A percentile compares a stretch with the other conserved stretches of the same genome.
These are phyloP conservation scores for Claviceps citrina DNA, from an alignment of 2,329 filamentous ascomycete species.

Conservation along the genomic window DNA sequence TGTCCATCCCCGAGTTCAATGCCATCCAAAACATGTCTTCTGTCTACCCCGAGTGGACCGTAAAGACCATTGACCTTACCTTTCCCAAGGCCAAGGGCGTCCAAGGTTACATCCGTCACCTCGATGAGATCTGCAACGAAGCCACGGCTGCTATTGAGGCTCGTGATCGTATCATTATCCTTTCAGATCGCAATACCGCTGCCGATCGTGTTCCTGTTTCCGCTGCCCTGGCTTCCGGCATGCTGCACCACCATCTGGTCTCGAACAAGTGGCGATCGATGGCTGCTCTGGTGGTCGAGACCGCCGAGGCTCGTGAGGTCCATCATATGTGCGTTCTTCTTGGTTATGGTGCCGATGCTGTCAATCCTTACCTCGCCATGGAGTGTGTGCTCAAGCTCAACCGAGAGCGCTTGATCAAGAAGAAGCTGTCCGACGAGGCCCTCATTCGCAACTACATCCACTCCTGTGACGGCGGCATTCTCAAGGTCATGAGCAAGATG, in stretches of 20 bases:
- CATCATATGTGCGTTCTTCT: constrained; percentile 98
- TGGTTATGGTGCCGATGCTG: constrained; percentile 84
- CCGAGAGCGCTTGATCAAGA: constrained; percentile 80
- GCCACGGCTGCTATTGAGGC: constrained; percentile 71
- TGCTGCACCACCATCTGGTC: constrained; percentile 90
- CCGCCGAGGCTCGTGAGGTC: constrained; percentile 83
- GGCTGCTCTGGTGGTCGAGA: constrained; percentile 77
- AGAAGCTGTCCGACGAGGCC: constrained; percentile 66
- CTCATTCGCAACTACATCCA: constrained; percentile 94
- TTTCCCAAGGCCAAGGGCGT: constrained; percentile 77
- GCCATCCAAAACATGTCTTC: constrained; percentile 62
- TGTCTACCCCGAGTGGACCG: constrained; percentile 65
- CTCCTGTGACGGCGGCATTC: constrained; percentile 86
- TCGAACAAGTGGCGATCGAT: constrained; percentile 91
- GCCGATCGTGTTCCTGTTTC: constrained; percentile 74
- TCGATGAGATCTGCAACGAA: constrained; percentile 78
- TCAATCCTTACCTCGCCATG: constrained; percentile 89
- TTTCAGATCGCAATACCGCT: constrained; percentile 78
- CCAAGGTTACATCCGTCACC: constrained; percentile 68
- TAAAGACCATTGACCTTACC: constrained; percentile 81
- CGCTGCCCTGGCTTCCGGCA: constrained; percentile 71
- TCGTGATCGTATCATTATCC: constrained; percentile 69
- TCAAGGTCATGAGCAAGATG: constrained; percentile 99
- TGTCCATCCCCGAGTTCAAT: constrained; percentile 84
- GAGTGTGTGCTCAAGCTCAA: constrained; percentile 97